Base-by-base conservation (phyloP, 768 basidiomycete species). In the Mycena rebaudengoi region DNA sequence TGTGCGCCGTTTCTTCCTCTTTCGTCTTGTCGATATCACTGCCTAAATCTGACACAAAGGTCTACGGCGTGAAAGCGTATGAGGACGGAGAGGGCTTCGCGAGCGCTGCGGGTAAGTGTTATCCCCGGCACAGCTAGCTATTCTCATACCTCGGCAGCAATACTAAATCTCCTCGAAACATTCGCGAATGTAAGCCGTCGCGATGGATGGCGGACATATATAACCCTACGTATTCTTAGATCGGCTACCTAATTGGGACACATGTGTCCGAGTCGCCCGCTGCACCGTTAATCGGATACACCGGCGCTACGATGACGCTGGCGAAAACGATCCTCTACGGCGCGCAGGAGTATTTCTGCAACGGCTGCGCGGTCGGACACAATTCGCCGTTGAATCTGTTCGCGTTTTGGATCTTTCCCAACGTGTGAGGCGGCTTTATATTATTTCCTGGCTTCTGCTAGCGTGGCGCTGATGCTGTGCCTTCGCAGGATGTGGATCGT, bases 311-410 rank as follows among this genome's bases (percentile, higher is more conserved):
- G 7, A 88, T 92, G 85, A 94, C 93, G 3, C 76, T 93, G 30
- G 86, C 86, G 30, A 94, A 95, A 80, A 95, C 93, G 2, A 76
- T 85, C 2, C 82, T 95, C 29, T 95, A 94, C 74, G 83, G 84
- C 70, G 69, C 80, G 21, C 88, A 92, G 75, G 92, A 94, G 75
- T 86, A 87, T 72, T 91, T 85, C 70, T 92, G 91, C 71, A 81
- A 82, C n/a, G 81, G 80, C 12, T 92, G 91, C 73, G 75, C 84
- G 30, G 75, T 86, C 37, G 87, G 90, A 33, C 88, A 92, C 73
- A 91, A 91, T 70, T 68, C 83, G 16, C 70, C 78, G 35, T 56
- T 70, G 21, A 80, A 82, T 32, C 75, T 87, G 16, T 56, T 90
- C 61, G 69, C 86, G 49, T 85, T 84, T 63, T 94, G 86, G 85